These are phyloP conservation scores for Neurospora sp. DNA, from an alignment of 495 filamentous ascomycete genomes.

Conservation along the genomic window DNA sequence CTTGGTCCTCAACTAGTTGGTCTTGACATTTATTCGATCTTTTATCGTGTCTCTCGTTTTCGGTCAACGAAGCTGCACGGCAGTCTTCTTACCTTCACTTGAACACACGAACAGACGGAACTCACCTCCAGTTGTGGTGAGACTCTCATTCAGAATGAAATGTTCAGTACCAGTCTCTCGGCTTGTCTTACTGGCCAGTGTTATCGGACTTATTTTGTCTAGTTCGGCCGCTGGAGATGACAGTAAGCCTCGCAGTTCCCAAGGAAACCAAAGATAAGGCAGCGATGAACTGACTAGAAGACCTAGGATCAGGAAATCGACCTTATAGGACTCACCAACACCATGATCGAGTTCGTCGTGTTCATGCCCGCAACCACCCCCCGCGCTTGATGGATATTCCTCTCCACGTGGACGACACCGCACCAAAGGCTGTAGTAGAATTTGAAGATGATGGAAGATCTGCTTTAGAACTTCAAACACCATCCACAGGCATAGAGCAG, in stretches of 20 bases:
- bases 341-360: not conserved
- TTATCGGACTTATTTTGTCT: not conserved
- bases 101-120: not conserved
- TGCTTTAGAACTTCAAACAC: not conserved
- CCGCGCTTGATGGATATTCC: not conserved
- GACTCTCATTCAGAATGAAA: not conserved
- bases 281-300: not conserved
- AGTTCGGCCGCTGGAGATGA: not conserved
- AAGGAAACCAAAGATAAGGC: not conserved
- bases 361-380: not conserved
- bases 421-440: not conserved
- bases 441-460: not conserved
- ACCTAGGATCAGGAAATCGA: not conserved
- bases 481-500: not conserved
- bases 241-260: not conserved
- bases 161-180: not conserved
- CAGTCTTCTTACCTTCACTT: too few relatives aligned
- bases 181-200: not conserved
- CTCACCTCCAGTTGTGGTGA: not conserved
- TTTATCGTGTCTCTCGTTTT: too few relatives aligned
- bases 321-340: too few relatives aligned
- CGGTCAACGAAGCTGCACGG: too few relatives aligned
- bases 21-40: too few relatives aligned
- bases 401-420: not conserved
- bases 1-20: too few relatives aligned